Conservation (phyloP, 169 alveolate genomes). For the Plasmodium knowlesi region DNA sequence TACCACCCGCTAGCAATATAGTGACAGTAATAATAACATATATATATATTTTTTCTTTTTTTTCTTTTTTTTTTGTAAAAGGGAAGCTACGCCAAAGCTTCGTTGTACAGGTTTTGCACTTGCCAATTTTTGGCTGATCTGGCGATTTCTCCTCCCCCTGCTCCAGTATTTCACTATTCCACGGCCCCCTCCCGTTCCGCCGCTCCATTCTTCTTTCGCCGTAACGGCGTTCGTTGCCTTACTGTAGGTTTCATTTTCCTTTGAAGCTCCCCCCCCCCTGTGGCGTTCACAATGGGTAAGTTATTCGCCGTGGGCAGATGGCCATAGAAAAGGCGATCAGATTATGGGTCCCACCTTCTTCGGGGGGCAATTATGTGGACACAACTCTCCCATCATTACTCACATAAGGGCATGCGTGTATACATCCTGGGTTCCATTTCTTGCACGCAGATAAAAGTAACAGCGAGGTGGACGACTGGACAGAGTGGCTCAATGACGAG, state of each 20-base stretch:
- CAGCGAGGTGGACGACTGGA: conserved; percentile 56
- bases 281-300: neutral
- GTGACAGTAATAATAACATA: neutral
- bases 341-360: neutral
- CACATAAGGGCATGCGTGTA: neutral
- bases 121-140: neutral
- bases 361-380: neutral
- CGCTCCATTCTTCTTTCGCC: neutral
- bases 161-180: neutral
- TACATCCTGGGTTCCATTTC: neutral
- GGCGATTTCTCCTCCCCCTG: neutral
- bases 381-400: neutral
- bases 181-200: neutral
- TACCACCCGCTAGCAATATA: neutral
- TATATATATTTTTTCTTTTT: neutral
- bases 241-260: neutral
- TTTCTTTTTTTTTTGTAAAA: neutral
- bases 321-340: neutral
- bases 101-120: neutral
- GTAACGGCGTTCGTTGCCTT: neutral
- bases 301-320: neutral
- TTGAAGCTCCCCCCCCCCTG: neutral
- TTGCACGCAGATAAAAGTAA: neutral
- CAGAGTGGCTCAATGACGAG: conserved; percentile 61
- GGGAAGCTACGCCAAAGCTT: neutral